Evolutionary conservation across 2,329 filamentous ascomycete species (phyloP).

Genomic region (Lachnum nothofagi): DNA sequence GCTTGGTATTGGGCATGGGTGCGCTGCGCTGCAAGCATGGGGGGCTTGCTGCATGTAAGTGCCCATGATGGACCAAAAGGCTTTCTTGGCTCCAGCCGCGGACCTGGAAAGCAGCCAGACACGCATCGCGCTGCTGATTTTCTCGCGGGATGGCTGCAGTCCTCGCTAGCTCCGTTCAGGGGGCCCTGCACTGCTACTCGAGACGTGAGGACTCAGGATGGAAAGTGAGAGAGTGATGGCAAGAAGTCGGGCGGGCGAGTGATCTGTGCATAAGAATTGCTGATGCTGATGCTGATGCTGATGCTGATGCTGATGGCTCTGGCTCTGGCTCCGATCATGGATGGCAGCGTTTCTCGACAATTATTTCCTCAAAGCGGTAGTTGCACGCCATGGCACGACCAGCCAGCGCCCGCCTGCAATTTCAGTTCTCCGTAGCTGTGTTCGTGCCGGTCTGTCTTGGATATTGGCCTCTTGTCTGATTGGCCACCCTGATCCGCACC

Average conservation of each 20-base stretch:
- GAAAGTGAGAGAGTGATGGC: not conserved
- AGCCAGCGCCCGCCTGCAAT: not conserved
- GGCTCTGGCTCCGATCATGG: too few relatives aligned
- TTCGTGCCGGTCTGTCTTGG: too few relatives aligned
- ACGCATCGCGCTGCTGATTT: constrained; percentile 10
- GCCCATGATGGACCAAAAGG: constrained; percentile 18
- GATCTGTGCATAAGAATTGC: too few relatives aligned
- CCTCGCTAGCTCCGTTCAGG: constrained; percentile 1
- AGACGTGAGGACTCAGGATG: not conserved
- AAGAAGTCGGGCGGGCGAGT: not conserved
- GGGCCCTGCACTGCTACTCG: not conserved
- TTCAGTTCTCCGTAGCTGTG: not conserved
- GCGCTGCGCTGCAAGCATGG: constrained; percentile 7
- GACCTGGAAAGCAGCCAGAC: constrained; percentile 17
- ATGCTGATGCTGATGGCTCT: too few relatives aligned
- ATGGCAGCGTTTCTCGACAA: too few relatives aligned
- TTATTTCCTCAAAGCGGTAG: not conserved
- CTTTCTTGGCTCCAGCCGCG: constrained; percentile 17
- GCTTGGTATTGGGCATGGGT: not conserved
- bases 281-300: too few relatives aligned
- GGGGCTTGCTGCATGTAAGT: constrained; percentile 8
- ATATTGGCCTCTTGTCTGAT: too few relatives aligned
- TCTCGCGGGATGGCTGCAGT: not conserved
- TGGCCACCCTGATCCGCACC: too few relatives aligned
- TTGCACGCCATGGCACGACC: not conserved